Percentiles rank a stretch among this genome's conserved stretches.
Evolutionary conservation across 768 basidiomycete species (phyloP).

Genomic region (Serpula lacrymans): DNA sequence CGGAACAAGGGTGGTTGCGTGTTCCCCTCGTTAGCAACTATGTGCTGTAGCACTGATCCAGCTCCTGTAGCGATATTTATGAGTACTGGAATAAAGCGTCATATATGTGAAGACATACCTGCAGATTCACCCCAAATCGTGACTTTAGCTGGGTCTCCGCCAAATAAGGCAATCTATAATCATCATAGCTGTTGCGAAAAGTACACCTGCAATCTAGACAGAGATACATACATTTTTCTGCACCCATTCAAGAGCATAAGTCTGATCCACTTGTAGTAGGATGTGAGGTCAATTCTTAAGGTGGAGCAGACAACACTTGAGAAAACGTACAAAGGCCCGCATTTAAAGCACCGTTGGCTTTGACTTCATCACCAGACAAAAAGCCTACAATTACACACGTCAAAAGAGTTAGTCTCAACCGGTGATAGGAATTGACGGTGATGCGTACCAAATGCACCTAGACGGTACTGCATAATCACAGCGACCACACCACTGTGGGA

Average conservation of each 20-base stretch:
- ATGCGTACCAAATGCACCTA: conserved; percentile 31
- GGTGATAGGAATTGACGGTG: neutral
- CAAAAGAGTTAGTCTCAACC: neutral
- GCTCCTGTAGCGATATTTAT: conserved; percentile 16
- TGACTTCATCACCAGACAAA: conserved; percentile 25
- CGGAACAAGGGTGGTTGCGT: conserved; percentile 32
- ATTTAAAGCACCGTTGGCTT: conserved; percentile 30
- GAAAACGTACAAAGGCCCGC: conserved; percentile 30
- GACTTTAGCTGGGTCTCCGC: conserved; percentile 29
- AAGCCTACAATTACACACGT: too few species aligned
- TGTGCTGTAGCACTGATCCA: conserved; percentile 32
- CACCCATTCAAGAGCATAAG: conserved; percentile 33
- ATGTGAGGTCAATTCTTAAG: neutral
- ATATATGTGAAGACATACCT: conserved; percentile 9
- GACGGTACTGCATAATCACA: conserved; percentile 31
- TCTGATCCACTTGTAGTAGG: conserved; percentile 28
- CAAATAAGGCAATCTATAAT: conserved; percentile 28
- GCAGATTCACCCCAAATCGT: conserved; percentile 36
- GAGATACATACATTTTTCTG: conserved; percentile 24
- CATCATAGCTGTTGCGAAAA: neutral
- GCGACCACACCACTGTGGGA: conserved; percentile 20
- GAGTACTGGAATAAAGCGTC: neutral
- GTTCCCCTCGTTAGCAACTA: conserved; percentile 29
- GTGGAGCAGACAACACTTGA: neutral
- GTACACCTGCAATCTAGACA: neutral